A percentile compares a stretch with the other conserved stretches of the same genome.
phyloP scores from a whole-genome alignment of 225 moss, liverwort and hornwort genomes.

The Thuidium tamariscinum region DNA sequence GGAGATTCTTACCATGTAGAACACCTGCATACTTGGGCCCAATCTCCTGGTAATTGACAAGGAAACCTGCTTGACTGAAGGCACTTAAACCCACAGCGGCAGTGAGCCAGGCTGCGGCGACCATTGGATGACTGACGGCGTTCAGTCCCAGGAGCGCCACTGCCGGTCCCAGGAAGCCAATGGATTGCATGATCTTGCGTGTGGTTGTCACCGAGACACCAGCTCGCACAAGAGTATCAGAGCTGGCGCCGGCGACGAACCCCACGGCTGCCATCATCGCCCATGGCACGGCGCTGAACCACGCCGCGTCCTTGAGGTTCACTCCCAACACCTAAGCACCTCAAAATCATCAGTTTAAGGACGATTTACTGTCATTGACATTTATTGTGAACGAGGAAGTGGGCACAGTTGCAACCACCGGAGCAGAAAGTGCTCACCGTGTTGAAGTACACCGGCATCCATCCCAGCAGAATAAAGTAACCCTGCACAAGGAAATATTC shows the following conservation, averaged over 20 bases:
- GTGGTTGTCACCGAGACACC: slow-evolving; percentile 53
- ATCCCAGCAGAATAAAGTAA: slow-evolving; percentile 75
- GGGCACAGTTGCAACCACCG: neutral
- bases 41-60: slow-evolving; percentile 88
- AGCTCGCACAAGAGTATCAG: slow-evolving; percentile 44
- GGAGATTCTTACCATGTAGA: slow-evolving; percentile 51
- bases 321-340: slow-evolving; percentile 58
- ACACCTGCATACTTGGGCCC: slow-evolving; percentile 80
- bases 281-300: slow-evolving; percentile 83
- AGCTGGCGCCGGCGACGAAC: slow-evolving; percentile 56
- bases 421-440: slow-evolving; percentile 32
- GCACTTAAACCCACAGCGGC: slow-evolving; percentile 67
- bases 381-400: neutral
- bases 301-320: slow-evolving; percentile 71
- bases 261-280: slow-evolving; percentile 80
- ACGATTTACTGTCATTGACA: neutral
- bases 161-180: slow-evolving; percentile 78
- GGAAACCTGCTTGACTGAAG: slow-evolving; percentile 87
- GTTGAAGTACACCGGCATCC: slow-evolving; percentile 93
- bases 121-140: slow-evolving; percentile 41
- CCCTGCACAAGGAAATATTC: slow-evolving; percentile 31
- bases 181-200: slow-evolving; percentile 73
- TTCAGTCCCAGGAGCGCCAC: slow-evolving; percentile 55
- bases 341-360: neutral
- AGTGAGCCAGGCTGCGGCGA: slow-evolving; percentile 74